Conservation (phyloP, 2,329 filamentous ascomycete species). For the Neodidymelliopsis sp. region DNA sequence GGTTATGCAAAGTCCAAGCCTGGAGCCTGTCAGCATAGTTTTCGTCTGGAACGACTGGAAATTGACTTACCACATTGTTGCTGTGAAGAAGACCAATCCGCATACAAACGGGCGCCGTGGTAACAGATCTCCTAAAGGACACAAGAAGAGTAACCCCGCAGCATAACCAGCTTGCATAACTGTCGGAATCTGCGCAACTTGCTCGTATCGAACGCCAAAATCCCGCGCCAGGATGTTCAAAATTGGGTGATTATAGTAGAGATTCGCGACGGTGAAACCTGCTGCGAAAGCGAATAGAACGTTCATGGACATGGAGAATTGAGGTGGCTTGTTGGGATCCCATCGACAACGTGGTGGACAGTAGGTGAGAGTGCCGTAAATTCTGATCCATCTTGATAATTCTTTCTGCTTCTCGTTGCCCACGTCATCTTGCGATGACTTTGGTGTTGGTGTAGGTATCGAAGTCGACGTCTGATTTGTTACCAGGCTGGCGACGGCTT, state of each 20-base stretch:
- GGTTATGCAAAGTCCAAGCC: slow-evolving; percentile 74
- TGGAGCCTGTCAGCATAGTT: not conserved
- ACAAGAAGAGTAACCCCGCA: slow-evolving; percentile 74
- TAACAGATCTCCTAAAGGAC: slow-evolving; percentile 76
- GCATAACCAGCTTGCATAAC: slow-evolving; percentile 83
- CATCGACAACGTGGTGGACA: slow-evolving; percentile 73
- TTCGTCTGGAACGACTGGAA: not conserved
- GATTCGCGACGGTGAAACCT: slow-evolving; percentile 79
- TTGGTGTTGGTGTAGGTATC: not conserved
- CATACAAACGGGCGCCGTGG: slow-evolving; percentile 74
- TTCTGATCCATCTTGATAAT: slow-evolving; percentile 27
- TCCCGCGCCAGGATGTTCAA: slow-evolving; percentile 76
- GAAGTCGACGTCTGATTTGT: slow-evolving; percentile 2
- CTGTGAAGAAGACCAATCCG: slow-evolving; percentile 70
- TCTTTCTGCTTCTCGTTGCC: slow-evolving; percentile 1
- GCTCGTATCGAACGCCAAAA: slow-evolving; percentile 74
- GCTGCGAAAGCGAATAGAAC: slow-evolving; percentile 72
- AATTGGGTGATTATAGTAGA: slow-evolving; percentile 84
- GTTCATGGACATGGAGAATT: slow-evolving; percentile 73
- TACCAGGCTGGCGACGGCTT: not conserved
- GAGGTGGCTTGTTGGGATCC: slow-evolving; percentile 69
- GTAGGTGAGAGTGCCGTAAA: slow-evolving; percentile 58
- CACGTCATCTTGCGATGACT: not conserved
- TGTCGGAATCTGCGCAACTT: slow-evolving; percentile 73
- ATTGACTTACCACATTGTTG: slow-evolving; percentile 66